These are phyloP conservation scores for Astragalus membranaceus DNA, from an alignment of 306 rosid species.

Conservation along the genomic window DNA sequence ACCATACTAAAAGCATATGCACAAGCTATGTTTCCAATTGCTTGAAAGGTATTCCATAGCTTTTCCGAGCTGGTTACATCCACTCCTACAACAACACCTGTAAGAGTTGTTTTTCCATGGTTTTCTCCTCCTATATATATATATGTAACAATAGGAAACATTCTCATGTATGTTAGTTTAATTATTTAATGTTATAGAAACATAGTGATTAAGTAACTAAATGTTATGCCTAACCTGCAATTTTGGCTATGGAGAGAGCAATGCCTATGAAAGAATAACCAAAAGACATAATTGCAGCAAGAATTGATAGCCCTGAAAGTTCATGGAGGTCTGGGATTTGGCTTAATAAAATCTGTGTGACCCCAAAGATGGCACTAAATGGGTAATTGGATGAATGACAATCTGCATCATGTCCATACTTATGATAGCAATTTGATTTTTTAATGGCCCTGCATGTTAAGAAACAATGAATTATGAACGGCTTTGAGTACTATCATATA, in stretches of 20 bases:
- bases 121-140: neutral
- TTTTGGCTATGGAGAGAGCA: slow-evolving; percentile 36
- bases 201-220: neutral
- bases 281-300: slow-evolving; percentile 41
- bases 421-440: slow-evolving; percentile 36
- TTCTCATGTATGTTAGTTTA: neutral
- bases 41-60: slow-evolving; percentile 27
- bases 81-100: slow-evolving; percentile 25
- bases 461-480: neutral
- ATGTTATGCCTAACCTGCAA: slow-evolving; percentile 32
- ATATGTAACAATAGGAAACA: neutral
- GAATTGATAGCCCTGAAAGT: slow-evolving; percentile 30
- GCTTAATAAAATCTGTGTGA: slow-evolving; percentile 22
- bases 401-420: slow-evolving; percentile 13
- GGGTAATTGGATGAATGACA: slow-evolving; percentile 12
- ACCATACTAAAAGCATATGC: slow-evolving; percentile 27
- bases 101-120: slow-evolving; percentile 15
- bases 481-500: too few relatives aligned
- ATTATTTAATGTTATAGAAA: too few relatives aligned
- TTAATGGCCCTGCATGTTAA: slow-evolving; percentile 29
- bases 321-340: slow-evolving; percentile 37
- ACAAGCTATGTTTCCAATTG: slow-evolving; percentile 43
- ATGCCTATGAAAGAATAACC: slow-evolving; percentile 32
- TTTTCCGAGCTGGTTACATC: slow-evolving; percentile 23
- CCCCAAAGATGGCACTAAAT: slow-evolving; percentile 23